Conservation (phyloP, 1,284 basidiomycete genomes). For the Fomitopsis palustris region DNA sequence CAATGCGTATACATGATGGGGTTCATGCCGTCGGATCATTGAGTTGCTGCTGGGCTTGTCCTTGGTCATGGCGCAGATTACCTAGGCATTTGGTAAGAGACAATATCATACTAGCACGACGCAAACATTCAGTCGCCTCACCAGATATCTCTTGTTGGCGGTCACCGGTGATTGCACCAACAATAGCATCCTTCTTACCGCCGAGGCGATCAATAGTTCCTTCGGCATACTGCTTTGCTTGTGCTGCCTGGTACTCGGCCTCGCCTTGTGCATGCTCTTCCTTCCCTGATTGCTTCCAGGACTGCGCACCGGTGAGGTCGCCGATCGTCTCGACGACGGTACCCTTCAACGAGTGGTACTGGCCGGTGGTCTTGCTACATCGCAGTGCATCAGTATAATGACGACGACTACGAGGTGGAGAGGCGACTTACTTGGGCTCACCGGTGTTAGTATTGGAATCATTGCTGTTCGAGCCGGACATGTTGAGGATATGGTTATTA, state of each 20-base stretch:
- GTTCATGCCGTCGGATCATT: slow-evolving; percentile 33
- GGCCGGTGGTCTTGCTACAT: slow-evolving; percentile 59
- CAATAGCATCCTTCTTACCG: slow-evolving; percentile 57
- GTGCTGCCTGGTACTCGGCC: slow-evolving; percentile 53
- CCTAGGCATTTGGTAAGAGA: slow-evolving; percentile 28
- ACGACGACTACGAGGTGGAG: too few relatives aligned
- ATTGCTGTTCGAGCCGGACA: background rate
- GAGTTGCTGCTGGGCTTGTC: slow-evolving; percentile 47
- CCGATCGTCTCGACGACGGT: slow-evolving; percentile 56
- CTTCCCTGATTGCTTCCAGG: slow-evolving; percentile 56
- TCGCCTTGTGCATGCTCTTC: slow-evolving; percentile 68
- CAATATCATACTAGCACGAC: background rate
- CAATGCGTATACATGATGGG: too few relatives aligned
- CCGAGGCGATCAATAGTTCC: slow-evolving; percentile 54
- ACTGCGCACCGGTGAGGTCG: slow-evolving; percentile 41
- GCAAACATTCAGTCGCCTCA: slow-evolving; percentile 27
- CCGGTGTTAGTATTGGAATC: slow-evolving; percentile 7
- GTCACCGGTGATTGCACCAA: slow-evolving; percentile 43
- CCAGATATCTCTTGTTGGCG: slow-evolving; percentile 57
- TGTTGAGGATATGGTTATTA: background rate
- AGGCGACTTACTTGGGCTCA: slow-evolving; percentile 17
- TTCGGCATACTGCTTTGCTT: slow-evolving; percentile 52
- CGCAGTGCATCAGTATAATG: background rate
- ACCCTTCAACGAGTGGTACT: slow-evolving; percentile 62
- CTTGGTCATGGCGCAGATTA: slow-evolving; percentile 55